Evolutionary conservation across 2,329 filamentous ascomycete species (phyloP).

Genomic region (Botrytis sinoallii): DNA sequence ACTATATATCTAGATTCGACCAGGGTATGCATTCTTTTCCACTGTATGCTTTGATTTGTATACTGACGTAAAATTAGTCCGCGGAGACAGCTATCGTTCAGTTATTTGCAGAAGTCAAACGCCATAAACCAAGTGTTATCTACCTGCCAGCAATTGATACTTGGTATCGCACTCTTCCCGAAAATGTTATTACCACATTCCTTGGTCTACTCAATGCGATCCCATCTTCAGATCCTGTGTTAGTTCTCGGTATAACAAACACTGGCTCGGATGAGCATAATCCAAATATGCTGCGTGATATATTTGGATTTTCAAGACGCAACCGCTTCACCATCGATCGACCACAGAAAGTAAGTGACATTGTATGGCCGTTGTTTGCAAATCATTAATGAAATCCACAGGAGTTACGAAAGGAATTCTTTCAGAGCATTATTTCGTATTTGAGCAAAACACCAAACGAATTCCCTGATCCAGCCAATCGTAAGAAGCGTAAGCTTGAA

Average conservation of each 20-base stretch:
- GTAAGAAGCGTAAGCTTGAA: constrained; percentile 82
- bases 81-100: constrained; percentile 82
- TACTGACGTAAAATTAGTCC: constrained; percentile 29
- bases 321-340: constrained; percentile 70
- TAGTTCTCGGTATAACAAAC: constrained; percentile 84
- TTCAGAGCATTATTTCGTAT: constrained; percentile 69
- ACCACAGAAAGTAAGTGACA: constrained; percentile 57
- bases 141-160: constrained; percentile 87
- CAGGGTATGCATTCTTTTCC: constrained; percentile 51
- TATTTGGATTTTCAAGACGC: constrained; percentile 82
- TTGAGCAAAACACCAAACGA: constrained; percentile 76
- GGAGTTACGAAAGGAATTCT: constrained; percentile 73
- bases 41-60: background rate
- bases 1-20: constrained; percentile 80
- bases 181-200: constrained; percentile 75
- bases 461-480: constrained; percentile 81
- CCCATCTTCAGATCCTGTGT: constrained; percentile 83
- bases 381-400: constrained; percentile 33
- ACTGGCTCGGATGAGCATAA: constrained; percentile 60
- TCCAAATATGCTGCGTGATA: constrained; percentile 62
- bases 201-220: constrained; percentile 76
- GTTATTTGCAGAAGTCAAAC: constrained; percentile 86
- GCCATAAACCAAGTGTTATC: constrained; percentile 93
- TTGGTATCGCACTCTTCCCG: constrained; percentile 67
- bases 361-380: background rate